Percentiles rank a stretch among this genome's conserved stretches.
These are phyloP conservation scores for Oehlia diaphana DNA, from an alignment of 192 early-diverging fungal species.

Conservation along the genomic window DNA sequence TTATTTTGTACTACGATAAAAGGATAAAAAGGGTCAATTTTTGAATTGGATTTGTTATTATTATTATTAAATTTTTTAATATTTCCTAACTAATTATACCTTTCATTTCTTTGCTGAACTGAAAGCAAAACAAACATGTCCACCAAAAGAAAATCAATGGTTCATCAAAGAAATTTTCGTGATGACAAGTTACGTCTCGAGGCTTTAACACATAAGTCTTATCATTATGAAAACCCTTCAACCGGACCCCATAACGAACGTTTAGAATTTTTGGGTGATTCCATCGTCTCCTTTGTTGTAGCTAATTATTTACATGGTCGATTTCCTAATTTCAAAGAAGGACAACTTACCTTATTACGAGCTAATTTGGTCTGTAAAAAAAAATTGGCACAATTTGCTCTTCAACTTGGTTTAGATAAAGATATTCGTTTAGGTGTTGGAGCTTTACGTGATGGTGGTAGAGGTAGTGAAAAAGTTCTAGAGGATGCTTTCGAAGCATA, in stretches of 20 bases:
- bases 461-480: constrained; percentile 29
- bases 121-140: neutral
- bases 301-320: constrained; percentile 25
- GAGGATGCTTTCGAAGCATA: constrained; percentile 33
- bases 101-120: neutral
- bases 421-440: constrained; percentile 24
- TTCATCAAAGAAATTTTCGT: constrained; percentile 1
- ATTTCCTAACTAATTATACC: too few species aligned
- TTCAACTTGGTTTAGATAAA: constrained; percentile 18
- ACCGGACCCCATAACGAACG: constrained; percentile 32
- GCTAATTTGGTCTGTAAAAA: constrained; percentile 32
- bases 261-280: constrained; percentile 31
- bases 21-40: neutral
- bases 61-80: neutral
- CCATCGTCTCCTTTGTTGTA: constrained; percentile 31
- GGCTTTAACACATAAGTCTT: constrained; percentile 30
- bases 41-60: neutral
- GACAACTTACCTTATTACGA: constrained; percentile 26
- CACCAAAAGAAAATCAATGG: neutral
- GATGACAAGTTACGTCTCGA: constrained; percentile 14
- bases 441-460: constrained; percentile 26
- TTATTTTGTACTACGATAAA: neutral
- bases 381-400: constrained; percentile 22
- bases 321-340: constrained; percentile 25
- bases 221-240: constrained; percentile 31